Conservation (phyloP, 2,329 filamentous ascomycete genomes). For the Microdochium trichocladiopsis region DNA sequence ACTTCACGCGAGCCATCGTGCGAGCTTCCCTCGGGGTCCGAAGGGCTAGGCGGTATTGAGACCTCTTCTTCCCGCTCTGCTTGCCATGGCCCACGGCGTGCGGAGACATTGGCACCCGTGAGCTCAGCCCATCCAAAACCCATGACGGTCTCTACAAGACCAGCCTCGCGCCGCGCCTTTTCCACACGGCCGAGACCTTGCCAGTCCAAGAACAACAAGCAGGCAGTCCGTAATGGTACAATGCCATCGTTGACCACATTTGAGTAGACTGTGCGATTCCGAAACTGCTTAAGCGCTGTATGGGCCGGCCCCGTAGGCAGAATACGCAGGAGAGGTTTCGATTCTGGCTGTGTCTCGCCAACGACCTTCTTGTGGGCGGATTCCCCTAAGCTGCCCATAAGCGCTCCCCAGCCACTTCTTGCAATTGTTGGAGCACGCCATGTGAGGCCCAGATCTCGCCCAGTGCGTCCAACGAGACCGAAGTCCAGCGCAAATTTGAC, state of each 20-base stretch:
- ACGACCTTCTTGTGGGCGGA: constrained; percentile 54
- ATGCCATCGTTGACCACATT: constrained; percentile 98
- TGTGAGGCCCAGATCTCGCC: constrained; percentile 88
- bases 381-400: constrained; percentile 75
- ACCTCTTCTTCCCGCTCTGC: constrained; percentile 23
- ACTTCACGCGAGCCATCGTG: constrained; percentile 47
- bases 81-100: constrained; percentile 37
- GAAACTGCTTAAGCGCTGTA: constrained; percentile 76
- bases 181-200: constrained; percentile 87
- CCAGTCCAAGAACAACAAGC: constrained; percentile 95
- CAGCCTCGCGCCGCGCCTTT: constrained; percentile 87
- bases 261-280: constrained; percentile 87
- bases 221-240: constrained; percentile 89
- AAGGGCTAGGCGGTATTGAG: constrained; percentile 18
- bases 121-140: constrained; percentile 94
- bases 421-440: constrained; percentile 87
- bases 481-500: constrained; percentile 96
- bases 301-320: constrained; percentile 89
- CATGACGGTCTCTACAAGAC: constrained; percentile 84
- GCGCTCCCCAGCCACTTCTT: constrained; percentile 78
- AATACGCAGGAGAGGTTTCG: constrained; percentile 83
- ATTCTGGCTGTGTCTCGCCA: constrained; percentile 61
- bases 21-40: constrained; percentile 15
- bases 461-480: constrained; percentile 90
- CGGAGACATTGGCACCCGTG: constrained; percentile 59